phyloP scores from a whole-genome alignment of 768 basidiomycete genomes.

The Phylloporus sp. region DNA sequence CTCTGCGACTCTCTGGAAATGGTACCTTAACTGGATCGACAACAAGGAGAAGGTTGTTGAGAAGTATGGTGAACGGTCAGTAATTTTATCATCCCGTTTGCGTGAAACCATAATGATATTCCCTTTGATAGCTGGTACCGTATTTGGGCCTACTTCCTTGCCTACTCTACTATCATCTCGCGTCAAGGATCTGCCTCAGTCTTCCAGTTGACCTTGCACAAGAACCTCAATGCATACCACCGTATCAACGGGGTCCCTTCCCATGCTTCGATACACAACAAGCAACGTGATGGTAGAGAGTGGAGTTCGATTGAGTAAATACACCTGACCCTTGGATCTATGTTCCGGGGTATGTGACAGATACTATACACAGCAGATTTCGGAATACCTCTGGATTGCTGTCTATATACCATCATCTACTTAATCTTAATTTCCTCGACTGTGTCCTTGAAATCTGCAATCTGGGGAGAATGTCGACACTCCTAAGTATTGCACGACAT shows the following conservation, averaged over 20 bases:
- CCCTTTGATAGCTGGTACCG: slow-evolving; percentile 64
- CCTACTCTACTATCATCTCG: slow-evolving; percentile 80
- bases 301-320: slow-evolving; percentile 25
- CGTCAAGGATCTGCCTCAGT: slow-evolving; percentile 88
- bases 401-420: slow-evolving; percentile 22
- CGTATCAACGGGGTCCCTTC: slow-evolving; percentile 80
- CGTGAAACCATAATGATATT: background rate
- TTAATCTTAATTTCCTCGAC: slow-evolving; percentile 23
- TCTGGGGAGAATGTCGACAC: no score
- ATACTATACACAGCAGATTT: slow-evolving; percentile 9
- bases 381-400: slow-evolving; percentile 4
- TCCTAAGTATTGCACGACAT: no score
- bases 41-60: slow-evolving; percentile 88
- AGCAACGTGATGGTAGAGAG: slow-evolving; percentile 28
- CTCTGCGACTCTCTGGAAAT: slow-evolving; percentile 81
- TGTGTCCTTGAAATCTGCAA: background rate
- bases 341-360: background rate
- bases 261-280: slow-evolving; percentile 77
- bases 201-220: slow-evolving; percentile 97
- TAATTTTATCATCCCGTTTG: background rate
- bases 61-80: slow-evolving; percentile 78
- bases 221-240: slow-evolving; percentile 95
- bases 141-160: slow-evolving; percentile 96
- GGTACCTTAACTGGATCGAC: slow-evolving; percentile 97
- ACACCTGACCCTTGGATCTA: background rate